Percentiles rank a stretch among this genome's conserved stretches.
Evolutionary conservation across 2,329 filamentous ascomycete genomes (phyloP).

Genomic region (Onygenales sp.): DNA sequence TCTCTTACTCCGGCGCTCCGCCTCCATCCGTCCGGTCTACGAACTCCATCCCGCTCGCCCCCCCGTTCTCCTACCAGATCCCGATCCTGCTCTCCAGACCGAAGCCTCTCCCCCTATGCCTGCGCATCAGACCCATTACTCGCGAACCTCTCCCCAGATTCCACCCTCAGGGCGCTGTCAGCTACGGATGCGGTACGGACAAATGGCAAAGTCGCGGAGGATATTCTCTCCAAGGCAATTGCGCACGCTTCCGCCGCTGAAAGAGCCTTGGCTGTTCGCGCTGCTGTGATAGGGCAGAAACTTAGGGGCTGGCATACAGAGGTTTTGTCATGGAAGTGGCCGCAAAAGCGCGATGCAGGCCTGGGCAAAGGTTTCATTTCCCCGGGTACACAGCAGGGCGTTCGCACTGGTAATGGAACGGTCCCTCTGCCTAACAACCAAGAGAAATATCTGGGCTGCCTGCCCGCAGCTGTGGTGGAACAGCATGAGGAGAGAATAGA

Average conservation of each 20-base stretch:
- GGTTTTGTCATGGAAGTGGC: slow-evolving; percentile 51
- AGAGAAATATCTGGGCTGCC: slow-evolving; percentile 55
- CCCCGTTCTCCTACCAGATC: slow-evolving; percentile 24
- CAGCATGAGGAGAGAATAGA: slow-evolving; percentile 64
- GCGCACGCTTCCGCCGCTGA: slow-evolving; percentile 47
- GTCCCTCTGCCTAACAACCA: slow-evolving; percentile 12
- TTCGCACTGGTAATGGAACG: slow-evolving; percentile 16
- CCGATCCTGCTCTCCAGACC: slow-evolving; percentile 29
- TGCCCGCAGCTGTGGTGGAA: slow-evolving; percentile 55
- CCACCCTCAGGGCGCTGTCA: slow-evolving; percentile 42
- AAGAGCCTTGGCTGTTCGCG: slow-evolving; percentile 49
- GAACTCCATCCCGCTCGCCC: slow-evolving; percentile 15
- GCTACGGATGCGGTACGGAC: slow-evolving; percentile 31
- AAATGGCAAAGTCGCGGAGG: slow-evolving; percentile 28
- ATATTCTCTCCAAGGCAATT: slow-evolving; percentile 41
- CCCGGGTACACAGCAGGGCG: background rate
- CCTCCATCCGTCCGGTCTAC: slow-evolving; percentile 8
- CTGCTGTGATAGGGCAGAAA: slow-evolving; percentile 50
- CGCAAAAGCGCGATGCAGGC: slow-evolving; percentile 28
- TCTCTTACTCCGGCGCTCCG: slow-evolving; percentile 20
- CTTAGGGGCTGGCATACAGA: slow-evolving; percentile 51
- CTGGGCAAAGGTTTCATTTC: slow-evolving; percentile 33
- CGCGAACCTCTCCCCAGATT: slow-evolving; percentile 44
- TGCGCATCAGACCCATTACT: slow-evolving; percentile 39
- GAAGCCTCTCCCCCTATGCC: slow-evolving; percentile 25